Conservation (phyloP, 306 rosid genomes). For the Vigna reflexopilosa region DNA sequence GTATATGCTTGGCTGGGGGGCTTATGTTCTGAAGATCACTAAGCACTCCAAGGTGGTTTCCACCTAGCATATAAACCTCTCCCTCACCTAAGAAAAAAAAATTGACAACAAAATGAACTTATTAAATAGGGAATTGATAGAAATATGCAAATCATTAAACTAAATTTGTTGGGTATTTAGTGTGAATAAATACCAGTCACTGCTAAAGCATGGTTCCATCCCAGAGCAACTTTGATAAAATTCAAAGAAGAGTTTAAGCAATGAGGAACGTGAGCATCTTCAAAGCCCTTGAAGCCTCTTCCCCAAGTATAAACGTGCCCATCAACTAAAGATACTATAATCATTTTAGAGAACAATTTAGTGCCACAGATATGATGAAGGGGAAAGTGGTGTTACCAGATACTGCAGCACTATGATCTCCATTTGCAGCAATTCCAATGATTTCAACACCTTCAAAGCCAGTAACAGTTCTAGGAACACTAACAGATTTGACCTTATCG, state of each 20-base stretch:
- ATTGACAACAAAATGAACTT: conserved; percentile 15
- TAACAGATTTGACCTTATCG: conserved; percentile 57
- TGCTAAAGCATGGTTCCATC: conserved; percentile 92
- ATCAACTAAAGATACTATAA: conserved; percentile 53
- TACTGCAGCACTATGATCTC: conserved; percentile 94
- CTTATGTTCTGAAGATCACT: conserved; percentile 51
- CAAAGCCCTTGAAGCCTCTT: conserved; percentile 72
- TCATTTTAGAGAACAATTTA: not conserved
- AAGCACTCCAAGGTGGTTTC: conserved; percentile 78
- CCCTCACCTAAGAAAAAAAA: conserved; percentile 55
- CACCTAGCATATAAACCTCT: conserved; percentile 78
- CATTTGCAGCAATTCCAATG: conserved; percentile 68
- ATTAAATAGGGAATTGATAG: conserved; percentile 23
- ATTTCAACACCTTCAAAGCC: conserved; percentile 63
- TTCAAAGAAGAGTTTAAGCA: conserved; percentile 42
- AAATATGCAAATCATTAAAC: not conserved
- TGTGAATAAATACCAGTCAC: conserved; percentile 61
- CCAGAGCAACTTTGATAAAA: conserved; percentile 60
- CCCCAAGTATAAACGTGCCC: conserved; percentile 91
- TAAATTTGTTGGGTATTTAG: not conserved
- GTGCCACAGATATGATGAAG: conserved; percentile 29
- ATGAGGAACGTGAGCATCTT: conserved; percentile 63
- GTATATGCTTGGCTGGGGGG: conserved; percentile 42
- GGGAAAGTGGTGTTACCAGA: conserved; percentile 57
- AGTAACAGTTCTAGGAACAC: conserved; percentile 57